These are phyloP conservation scores for Sclerotiophoma versabilis DNA, from an alignment of 2,329 filamentous ascomycete genomes.

Conservation along the genomic window DNA sequence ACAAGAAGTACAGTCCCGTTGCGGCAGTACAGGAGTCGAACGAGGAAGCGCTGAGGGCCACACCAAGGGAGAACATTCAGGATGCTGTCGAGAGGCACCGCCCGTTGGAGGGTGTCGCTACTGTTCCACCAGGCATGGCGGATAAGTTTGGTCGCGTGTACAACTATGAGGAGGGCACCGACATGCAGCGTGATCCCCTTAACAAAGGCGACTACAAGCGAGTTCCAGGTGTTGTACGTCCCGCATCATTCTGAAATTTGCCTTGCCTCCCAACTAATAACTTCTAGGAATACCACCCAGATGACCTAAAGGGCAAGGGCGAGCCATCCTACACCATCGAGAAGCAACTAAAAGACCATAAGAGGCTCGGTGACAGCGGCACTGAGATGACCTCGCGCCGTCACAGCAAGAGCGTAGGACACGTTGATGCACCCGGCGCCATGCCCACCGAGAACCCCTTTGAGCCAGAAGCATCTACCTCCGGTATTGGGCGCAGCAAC, in stretches of 20 bases:
- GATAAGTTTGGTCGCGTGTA: constrained; percentile 75
- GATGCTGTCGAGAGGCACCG: constrained; percentile 77
- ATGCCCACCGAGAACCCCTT: constrained; percentile 38
- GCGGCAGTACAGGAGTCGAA: constrained; percentile 78
- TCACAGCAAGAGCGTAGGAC: constrained; percentile 47
- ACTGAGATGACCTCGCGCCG: constrained; percentile 55
- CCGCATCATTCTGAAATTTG: not conserved
- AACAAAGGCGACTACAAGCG: constrained; percentile 78
- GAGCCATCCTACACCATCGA: constrained; percentile 78
- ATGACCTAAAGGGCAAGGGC: constrained; percentile 83
- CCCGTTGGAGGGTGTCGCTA: constrained; percentile 81
- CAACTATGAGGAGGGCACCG: constrained; percentile 83
- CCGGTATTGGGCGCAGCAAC: constrained; percentile 42
- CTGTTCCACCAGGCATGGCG: constrained; percentile 73
- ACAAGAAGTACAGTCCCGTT: constrained; percentile 70
- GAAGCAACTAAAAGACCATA: constrained; percentile 68
- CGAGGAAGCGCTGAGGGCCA: constrained; percentile 78
- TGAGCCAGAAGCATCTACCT: constrained; percentile 32
- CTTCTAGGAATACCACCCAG: constrained; percentile 67
- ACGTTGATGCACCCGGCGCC: constrained; percentile 32
- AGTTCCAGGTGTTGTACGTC: constrained; percentile 74
- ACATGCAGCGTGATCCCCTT: constrained; percentile 78
- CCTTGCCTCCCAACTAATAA: constrained; percentile 17
- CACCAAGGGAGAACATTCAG: constrained; percentile 76
- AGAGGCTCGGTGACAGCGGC: constrained; percentile 50